These are phyloP conservation scores for Carex parvula DNA, from an alignment of 176 grass and related monocot species.

Conservation along the genomic window DNA sequence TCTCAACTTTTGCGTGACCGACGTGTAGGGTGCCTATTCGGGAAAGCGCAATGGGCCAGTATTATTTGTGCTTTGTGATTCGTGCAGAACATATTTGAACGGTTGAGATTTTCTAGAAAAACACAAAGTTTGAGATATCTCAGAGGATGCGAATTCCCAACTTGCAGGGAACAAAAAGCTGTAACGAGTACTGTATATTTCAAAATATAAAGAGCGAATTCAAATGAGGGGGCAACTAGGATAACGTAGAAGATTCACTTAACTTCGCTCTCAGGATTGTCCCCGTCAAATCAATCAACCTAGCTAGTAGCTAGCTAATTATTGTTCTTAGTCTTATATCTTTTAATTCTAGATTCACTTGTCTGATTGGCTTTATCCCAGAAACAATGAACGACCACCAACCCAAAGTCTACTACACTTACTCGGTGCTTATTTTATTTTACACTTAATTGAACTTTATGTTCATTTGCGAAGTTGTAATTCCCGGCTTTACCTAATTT, in stretches of 20 bases:
- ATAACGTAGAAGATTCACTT: constrained; percentile 17
- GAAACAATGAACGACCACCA: background rate
- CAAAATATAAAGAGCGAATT: constrained; percentile 1
- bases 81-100: no score
- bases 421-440: background rate
- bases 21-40: no score
- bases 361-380: background rate
- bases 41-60: no score
- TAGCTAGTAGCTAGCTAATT: background rate
- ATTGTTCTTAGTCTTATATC: background rate
- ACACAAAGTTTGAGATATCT: no score
- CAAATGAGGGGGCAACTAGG: constrained; percentile 16
- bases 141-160: background rate
- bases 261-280: constrained; percentile 13
- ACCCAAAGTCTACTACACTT: background rate
- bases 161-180: constrained; percentile 12
- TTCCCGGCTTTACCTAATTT: background rate
- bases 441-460: background rate
- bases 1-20: no score
- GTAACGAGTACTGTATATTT: constrained; percentile 12
- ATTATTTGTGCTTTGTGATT: no score
- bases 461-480: no score
- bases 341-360: background rate
- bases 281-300: constrained; percentile 2
- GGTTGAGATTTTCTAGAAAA: no score